These are phyloP conservation scores for Mycena chlorophos DNA, from an alignment of 768 basidiomycete genomes.

Conservation along the genomic window DNA sequence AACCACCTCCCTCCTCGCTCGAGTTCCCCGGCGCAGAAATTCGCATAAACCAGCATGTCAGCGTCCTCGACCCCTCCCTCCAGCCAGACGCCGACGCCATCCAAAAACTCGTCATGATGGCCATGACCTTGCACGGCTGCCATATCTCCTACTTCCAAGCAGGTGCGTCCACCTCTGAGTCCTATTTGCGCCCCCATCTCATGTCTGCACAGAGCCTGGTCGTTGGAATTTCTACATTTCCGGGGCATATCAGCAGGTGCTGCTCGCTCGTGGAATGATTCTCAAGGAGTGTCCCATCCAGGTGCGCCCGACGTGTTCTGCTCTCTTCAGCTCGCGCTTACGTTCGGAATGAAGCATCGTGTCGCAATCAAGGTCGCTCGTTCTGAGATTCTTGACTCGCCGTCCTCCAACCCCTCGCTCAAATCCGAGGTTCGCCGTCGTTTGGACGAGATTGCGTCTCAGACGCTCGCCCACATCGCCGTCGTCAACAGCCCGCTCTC, in stretches of 20 bases:
- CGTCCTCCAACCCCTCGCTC: constrained; percentile 72
- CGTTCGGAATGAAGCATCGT: constrained; percentile 57
- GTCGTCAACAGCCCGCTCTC: constrained; percentile 85
- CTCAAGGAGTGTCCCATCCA: constrained; percentile 87
- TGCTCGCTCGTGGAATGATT: constrained; percentile 85
- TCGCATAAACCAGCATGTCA: constrained; percentile 42
- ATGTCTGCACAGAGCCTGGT: constrained; percentile 65
- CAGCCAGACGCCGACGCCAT: constrained; percentile 69
- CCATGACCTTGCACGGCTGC: constrained; percentile 79
- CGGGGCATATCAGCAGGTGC: constrained; percentile 90
- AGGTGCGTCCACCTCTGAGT: neutral
- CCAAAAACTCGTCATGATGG: constrained; percentile 74
- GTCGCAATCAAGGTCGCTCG: constrained; percentile 87
- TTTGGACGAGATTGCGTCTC: constrained; percentile 92
- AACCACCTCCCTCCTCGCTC: constrained; percentile 59
- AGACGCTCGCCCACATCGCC: constrained; percentile 90
- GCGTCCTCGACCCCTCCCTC: constrained; percentile 39
- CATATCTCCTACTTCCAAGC: constrained; percentile 63
- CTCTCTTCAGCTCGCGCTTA: constrained; percentile 20
- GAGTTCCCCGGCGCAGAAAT: constrained; percentile 56
- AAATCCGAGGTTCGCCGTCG: constrained; percentile 80
- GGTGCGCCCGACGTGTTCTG: constrained; percentile 42
- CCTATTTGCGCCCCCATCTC: neutral
- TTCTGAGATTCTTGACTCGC: constrained; percentile 89
- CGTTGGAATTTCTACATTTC: constrained; percentile 90